These are phyloP conservation scores for Penicillium herquei DNA, from an alignment of 495 filamentous ascomycete species.

Conservation along the genomic window DNA sequence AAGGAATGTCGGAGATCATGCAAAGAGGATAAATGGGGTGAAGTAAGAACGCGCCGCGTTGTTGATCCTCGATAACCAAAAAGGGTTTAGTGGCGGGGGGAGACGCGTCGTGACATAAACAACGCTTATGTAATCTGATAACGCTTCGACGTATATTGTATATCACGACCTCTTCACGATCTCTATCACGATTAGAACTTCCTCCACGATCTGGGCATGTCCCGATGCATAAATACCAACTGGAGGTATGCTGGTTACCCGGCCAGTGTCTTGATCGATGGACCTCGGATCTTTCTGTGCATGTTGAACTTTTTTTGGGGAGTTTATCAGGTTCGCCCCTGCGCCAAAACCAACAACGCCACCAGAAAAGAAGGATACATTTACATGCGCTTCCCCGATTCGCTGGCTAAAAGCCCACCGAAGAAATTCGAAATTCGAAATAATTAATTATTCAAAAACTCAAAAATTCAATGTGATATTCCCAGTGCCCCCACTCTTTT, in stretches of 20 bases:
- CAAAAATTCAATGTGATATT: too few species aligned
- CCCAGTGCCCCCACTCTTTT: too few species aligned
- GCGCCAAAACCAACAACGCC: conserved; percentile 10
- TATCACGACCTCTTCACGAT: too few species aligned
- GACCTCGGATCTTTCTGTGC: too few species aligned
- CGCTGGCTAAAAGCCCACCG: background rate
- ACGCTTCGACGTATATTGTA: too few species aligned
- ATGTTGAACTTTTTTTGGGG: background rate
- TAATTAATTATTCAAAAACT: background rate
- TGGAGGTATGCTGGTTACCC: too few species aligned
- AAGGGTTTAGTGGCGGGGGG: conserved; percentile 24
- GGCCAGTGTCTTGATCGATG: too few species aligned
- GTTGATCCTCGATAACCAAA: conserved; percentile 26
- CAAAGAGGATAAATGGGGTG: conserved; percentile 2
- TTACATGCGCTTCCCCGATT: background rate
- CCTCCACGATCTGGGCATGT: too few species aligned
- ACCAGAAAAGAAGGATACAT: background rate
- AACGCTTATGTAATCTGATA: conserved; percentile 22
- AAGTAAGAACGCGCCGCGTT: conserved; percentile 31
- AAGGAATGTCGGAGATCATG: conserved; percentile 5
- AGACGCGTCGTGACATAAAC: conserved; percentile 34
- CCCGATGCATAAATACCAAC: too few species aligned
- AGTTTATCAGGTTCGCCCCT: conserved; percentile 6
- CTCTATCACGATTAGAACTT: background rate
- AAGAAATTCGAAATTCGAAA: too few species aligned